Conservation (phyloP, 2,329 filamentous ascomycete species). For the Colletotrichum agaves region DNA sequence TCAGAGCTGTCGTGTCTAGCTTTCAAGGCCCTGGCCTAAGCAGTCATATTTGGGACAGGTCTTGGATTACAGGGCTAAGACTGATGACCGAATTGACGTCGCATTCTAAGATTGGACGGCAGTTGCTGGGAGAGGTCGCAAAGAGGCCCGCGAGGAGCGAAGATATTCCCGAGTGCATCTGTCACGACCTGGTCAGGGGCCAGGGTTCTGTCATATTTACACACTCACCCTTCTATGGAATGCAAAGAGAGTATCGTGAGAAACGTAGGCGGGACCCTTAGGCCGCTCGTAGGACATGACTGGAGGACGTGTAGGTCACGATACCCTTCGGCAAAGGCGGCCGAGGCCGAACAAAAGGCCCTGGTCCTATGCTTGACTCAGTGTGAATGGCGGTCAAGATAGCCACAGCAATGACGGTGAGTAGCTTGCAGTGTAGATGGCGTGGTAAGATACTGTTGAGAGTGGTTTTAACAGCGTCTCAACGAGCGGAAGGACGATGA, state of each 20-base stretch:
- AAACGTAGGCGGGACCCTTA: neutral
- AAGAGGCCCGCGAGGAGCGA: constrained; percentile 45
- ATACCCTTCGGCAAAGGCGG: constrained; percentile 16
- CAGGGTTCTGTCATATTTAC: constrained; percentile 11
- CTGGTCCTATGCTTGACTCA: constrained; percentile 22
- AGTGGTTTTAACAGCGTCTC: neutral
- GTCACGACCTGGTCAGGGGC: constrained; percentile 22
- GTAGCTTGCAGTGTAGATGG: neutral
- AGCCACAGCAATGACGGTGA: constrained; percentile 4
- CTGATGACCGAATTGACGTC: constrained; percentile 1
- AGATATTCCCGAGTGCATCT: constrained; percentile 46
- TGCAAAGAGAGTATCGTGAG: neutral
- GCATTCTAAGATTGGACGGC: neutral
- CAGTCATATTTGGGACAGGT: neutral
- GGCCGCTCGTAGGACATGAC: neutral
- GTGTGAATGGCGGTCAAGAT: constrained; percentile 30
- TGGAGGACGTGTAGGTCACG: neutral
- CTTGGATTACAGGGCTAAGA: constrained; percentile 9
- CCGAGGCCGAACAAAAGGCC: neutral
- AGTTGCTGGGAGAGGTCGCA: constrained; percentile 41
- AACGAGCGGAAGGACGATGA: neutral
- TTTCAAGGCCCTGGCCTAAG: neutral
- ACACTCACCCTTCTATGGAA: neutral
- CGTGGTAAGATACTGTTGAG: constrained; percentile 4
- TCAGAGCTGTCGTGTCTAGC: constrained; percentile 4